phyloP scores from a whole-genome alignment of 2,329 filamentous ascomycete genomes.

The Cladosporium sphaerospermum region DNA sequence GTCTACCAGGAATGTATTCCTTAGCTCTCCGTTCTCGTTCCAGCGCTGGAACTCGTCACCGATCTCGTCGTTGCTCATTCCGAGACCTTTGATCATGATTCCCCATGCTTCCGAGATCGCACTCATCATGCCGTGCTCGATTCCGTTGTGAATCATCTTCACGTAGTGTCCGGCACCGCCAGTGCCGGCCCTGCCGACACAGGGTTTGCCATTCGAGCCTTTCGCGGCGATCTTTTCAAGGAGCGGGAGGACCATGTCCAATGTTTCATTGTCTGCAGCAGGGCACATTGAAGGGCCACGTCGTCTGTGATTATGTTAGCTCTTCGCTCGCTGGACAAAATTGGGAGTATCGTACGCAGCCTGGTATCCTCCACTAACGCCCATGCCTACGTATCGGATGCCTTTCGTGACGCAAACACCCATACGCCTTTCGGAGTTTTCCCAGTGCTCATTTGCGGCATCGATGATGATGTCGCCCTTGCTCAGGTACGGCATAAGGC shows the following conservation, averaged over 20 bases:
- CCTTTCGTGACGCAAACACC: constrained; percentile 44
- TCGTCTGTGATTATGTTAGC: constrained; percentile 28
- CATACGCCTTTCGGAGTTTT: constrained; percentile 53
- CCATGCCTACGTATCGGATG: constrained; percentile 61
- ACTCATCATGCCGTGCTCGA: constrained; percentile 66
- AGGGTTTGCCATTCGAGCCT: constrained; percentile 52
- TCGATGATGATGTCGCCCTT: constrained; percentile 62
- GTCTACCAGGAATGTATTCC: constrained; percentile 55
- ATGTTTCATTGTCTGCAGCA: constrained; percentile 51
- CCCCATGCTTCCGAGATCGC: constrained; percentile 60
- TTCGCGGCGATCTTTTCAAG: constrained; percentile 58
- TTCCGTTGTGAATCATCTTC: constrained; percentile 72
- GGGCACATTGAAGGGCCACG: constrained; percentile 63
- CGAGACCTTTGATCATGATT: constrained; percentile 54
- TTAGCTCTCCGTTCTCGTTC: constrained; percentile 53
- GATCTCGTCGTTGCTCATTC: constrained; percentile 55
- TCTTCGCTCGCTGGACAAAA: neutral
- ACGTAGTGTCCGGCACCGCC: constrained; percentile 64
- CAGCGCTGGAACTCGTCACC: constrained; percentile 54
- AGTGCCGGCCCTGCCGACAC: constrained; percentile 55
- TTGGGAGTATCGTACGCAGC: constrained; percentile 40
- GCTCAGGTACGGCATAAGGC: constrained; percentile 47
- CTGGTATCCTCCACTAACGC: constrained; percentile 65
- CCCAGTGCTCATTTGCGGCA: constrained; percentile 62
- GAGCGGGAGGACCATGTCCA: constrained; percentile 56